Percentiles rank a stretch among this genome's conserved stretches.
phyloP scores from a whole-genome alignment of 345 rosid species.

The Lagerstroemia speciosa region DNA sequence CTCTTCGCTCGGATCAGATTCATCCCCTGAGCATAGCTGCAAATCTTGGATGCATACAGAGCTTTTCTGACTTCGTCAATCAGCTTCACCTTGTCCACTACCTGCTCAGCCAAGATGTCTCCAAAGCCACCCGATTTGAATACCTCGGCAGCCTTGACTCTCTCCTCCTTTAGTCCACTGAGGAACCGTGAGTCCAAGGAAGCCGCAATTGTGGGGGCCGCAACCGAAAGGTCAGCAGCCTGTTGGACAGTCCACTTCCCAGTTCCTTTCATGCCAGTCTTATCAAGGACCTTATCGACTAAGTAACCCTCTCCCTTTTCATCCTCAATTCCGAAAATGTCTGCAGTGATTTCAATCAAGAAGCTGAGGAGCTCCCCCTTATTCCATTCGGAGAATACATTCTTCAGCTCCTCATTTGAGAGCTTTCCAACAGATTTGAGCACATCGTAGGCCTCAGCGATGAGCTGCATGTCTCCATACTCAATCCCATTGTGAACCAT shows the following conservation, averaged over 20 bases:
- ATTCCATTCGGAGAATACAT: conserved; percentile 82
- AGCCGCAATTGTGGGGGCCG: conserved; percentile 87
- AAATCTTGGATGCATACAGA: conserved; percentile 88
- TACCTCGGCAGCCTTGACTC: conserved; percentile 76
- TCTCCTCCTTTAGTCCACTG: conserved; percentile 86
- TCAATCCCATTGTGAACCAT: conserved; percentile 96
- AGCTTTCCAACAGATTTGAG: conserved; percentile 79
- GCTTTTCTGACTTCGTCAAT: conserved; percentile 84
- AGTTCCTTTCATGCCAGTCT: conserved; percentile 97
- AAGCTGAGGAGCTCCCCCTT: conserved; percentile 92
- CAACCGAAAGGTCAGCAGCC: conserved; percentile 91
- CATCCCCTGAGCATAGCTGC: conserved; percentile 99
- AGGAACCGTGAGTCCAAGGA: conserved; percentile 89
- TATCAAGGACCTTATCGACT: conserved; percentile 93
- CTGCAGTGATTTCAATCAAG: conserved; percentile 88
- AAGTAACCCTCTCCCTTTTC: conserved; percentile 78
- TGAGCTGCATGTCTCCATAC: conserved; percentile 96
- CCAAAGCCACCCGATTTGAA: conserved; percentile 72
- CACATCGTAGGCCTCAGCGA: conserved; percentile 88
- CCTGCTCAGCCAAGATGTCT: conserved; percentile 48
- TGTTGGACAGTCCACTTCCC: conserved; percentile 99
- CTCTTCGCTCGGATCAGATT: conserved; percentile 91
- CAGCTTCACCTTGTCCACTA: conserved; percentile 68
- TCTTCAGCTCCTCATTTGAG: conserved; percentile 66
- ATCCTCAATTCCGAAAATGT: conserved; percentile 77